These are phyloP conservation scores for Aquilaria sinensis DNA, from an alignment of 345 rosid species.

Conservation along the genomic window DNA sequence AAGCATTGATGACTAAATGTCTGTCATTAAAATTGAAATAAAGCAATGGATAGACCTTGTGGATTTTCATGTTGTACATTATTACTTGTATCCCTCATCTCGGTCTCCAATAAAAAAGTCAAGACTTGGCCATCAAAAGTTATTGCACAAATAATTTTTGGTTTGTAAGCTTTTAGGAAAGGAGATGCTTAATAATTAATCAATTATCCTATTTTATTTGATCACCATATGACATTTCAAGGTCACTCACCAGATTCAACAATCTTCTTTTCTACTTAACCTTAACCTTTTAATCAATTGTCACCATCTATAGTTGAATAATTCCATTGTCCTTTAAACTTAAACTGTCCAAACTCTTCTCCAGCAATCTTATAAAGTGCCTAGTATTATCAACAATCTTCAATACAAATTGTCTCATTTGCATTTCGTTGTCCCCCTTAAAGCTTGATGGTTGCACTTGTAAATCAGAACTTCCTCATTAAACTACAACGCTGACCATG, in stretches of 20 bases:
- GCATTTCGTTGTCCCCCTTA: too few species aligned
- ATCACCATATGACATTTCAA: neutral
- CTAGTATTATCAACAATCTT: slow-evolving; percentile 41
- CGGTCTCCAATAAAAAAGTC: neutral
- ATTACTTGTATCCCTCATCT: neutral
- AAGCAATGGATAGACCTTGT: too few species aligned
- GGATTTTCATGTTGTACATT: too few species aligned
- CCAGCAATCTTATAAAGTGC: slow-evolving; percentile 58
- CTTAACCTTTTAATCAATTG: slow-evolving; percentile 18
- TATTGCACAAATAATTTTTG: neutral
- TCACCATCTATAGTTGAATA: slow-evolving; percentile 6
- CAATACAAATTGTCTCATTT: too few species aligned
- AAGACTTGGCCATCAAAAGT: neutral
- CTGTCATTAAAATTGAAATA: too few species aligned
- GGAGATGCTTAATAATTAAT: neutral
- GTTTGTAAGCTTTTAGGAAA: neutral
- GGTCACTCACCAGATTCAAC: slow-evolving; percentile 27
- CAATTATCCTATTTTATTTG: neutral
- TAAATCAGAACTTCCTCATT: too few species aligned
- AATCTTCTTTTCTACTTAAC: slow-evolving; percentile 3
- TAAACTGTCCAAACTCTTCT: slow-evolving; percentile 48
- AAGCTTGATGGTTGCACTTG: too few species aligned
- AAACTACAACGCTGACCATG: too few species aligned
- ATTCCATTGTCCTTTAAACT: slow-evolving; percentile 38
- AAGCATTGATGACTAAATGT: too few species aligned